Evolutionary conservation across 768 basidiomycete species (phyloP), one percentile per base, ranked within the genome.

Genomic region (Trametes elegans): DNA sequence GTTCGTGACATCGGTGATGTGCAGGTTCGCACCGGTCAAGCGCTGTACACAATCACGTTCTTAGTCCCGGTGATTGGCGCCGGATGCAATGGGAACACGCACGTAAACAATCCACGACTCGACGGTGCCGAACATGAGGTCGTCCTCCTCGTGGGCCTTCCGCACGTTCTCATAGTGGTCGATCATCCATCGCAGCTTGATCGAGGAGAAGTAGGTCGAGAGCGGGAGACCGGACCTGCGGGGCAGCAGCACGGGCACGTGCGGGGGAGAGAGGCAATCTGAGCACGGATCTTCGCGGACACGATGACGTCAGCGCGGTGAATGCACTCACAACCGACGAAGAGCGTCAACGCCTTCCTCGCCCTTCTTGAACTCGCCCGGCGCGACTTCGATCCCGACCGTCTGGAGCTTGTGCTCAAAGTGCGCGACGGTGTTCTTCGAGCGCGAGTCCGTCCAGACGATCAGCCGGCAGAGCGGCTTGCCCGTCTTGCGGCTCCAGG

Each of bases 41-140:
- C 93, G 90, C 89, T 93, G n/a, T n/a, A n/a, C n/a, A 66, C 11
- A 26, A 52, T 28, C 48, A 53, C 49, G 19, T 35, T 27, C 18
- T 14, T 29, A 40, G 31, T 16, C 35, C 16, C 32, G 31, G 34
- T 49, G 3, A 36, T 21, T 5, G 1, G 24, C 31, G 14, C 35
- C n/a, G 43, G 27, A 31, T 8, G 35, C 0, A 38, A 34, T 7
- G 9, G 16, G 9, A 5, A 63, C 76, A 53, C 62, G 49, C 66
- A 94, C 93, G 70, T 93, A 98, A 63, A 85, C 82, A 41, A 99
- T 80, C 96, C 96, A 99, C 27, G 92, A 93, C 71, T 99, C 97
- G 48, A 99, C 87, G 2, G 97, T 99, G 21, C 97, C 97, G 65
- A 98, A 94, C 19, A 87, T 74, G 11, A 98, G 79, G 56, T 90